Evolutionary conservation across 2,329 filamentous ascomycete species (phyloP), one percentile per base, ranked within the genome.

Genomic region (Diaporthe citrichinensis): DNA sequence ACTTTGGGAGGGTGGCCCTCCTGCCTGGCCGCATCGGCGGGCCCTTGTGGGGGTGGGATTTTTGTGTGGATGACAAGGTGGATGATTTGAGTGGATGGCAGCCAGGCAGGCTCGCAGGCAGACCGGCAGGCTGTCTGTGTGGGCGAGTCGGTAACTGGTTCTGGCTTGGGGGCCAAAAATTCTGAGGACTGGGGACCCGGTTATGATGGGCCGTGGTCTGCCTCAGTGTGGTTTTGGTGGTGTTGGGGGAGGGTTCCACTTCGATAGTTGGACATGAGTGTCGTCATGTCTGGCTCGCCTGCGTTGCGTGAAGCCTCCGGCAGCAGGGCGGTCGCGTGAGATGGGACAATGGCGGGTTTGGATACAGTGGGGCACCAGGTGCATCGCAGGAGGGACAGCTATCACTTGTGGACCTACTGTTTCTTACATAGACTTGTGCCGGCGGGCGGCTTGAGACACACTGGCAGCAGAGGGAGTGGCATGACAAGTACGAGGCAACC

Each of bases 271-370:
- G 49, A 25, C 44, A 15, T 23, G 44, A 17, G 41, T 67, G 61
- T 67, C 61, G 61, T 46, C 46, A 53, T 68, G 62, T 68, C 31
- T 68, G 62, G 62, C 8, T 68, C 62, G 23, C 46, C 46, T 69
- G 49, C n/a, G 14, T 25, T 25, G 46, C 41, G 25, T 69, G 65
- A 55, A 55, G 46, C 23, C 20, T 53, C 34, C 15, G 46, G 49
- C 65, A 23, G 31, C 34, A 55, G 34, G 49, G n/a, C n/a, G 23
- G 23, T 69, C 46, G 46, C 65, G 34, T 55, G 46, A 55, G 46
- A 39, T 69, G 65, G 34, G 46, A 36, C 28, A 34, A 39, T 7
- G 8, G n/a, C 15, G 14, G 23, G n/a, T 25, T 55, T 39, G 46
- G 34, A 39, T 14, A 51, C 23, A 31, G 34, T 39, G 31, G 62